Evolutionary conservation across 2,329 filamentous ascomycete species (phyloP), one percentile per base, ranked within the genome.

Genomic region (Colletotrichum sidae): DNA sequence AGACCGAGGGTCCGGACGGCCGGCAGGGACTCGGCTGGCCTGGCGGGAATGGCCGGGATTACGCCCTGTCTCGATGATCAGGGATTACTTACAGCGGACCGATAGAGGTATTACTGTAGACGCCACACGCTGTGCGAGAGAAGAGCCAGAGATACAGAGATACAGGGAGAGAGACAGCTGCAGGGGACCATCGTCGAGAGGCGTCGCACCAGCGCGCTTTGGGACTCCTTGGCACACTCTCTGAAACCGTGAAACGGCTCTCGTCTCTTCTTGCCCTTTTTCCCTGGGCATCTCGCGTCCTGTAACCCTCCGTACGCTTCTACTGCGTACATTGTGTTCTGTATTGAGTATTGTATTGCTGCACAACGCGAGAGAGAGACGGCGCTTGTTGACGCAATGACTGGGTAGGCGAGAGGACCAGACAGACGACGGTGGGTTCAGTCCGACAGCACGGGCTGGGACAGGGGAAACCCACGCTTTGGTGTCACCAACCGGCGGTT

Each of bases 191-290:
- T 44, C 35, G 44, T 52, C 37, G 59, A 46, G n/a, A 15, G 15
- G 34, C 45, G 62, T 65, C 62, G 52, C 62, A 65, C 62, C 47
- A 65, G 42, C 8, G 47, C 37, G 37, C 42, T 65, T 57, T 57
- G 45, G 62, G 58, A 51, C 33, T 15, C n/a, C 62, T 65, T 62
- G 62, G 62, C 62, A 57, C 38, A 4, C 35, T 34, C 8, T 55
- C 62, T 65, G 62, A 65, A 65, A 65, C 62, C 3, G 47, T 52
- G 52, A 65, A 65, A 65, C 62, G 55, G 37, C 62, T 33, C 54
- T 56, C 44, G 44, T n/a, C 33, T 56, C 35, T 49, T 47, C 44
- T 49, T 56, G 2, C 54, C 44, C 34, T 55, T 15, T n/a, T 13
- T 15, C 15, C 44, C 54, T 33, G 34, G 33, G 7, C 8, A 38